These are phyloP conservation scores for Marchantia polymorpha DNA, from an alignment of 225 moss, liverwort and hornwort genomes.

Conservation along the genomic window DNA sequence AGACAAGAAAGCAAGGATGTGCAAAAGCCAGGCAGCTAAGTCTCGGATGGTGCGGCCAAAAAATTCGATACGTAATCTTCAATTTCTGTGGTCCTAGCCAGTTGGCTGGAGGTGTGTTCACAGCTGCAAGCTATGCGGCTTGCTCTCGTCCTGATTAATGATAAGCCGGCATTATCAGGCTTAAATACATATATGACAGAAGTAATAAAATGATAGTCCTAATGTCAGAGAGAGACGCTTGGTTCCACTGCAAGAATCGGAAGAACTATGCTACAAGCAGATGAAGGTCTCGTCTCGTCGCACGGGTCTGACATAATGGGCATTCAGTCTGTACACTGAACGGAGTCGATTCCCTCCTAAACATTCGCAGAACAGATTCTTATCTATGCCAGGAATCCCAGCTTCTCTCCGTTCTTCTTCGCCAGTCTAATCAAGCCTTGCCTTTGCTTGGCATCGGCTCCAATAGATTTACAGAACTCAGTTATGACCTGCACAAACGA, in stretches of 20 bases:
- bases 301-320: not conserved
- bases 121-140: not conserved
- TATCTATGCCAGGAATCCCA: constrained; percentile 73
- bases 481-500: constrained; percentile 66
- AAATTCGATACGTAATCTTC: not conserved
- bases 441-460: constrained; percentile 95
- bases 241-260: not conserved
- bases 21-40: too few relatives aligned
- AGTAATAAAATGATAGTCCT: not conserved
- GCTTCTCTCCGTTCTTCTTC: constrained; percentile 92
- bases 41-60: not conserved
- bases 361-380: not conserved
- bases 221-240: not conserved
- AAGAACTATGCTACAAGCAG: constrained; percentile 10
- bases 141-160: not conserved
- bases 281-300: not conserved
- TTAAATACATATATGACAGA: not conserved
- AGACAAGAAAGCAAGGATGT: too few relatives aligned
- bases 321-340: constrained; percentile 2
- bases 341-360: constrained; percentile 3
- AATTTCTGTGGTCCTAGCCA: not conserved
- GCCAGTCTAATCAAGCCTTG: constrained; percentile 91
- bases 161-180: not conserved
- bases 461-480: constrained; percentile 94
- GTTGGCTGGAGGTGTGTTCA: not conserved